Conservation (phyloP, 73 alveolate genomes). For the Uronychia setigera region DNA sequence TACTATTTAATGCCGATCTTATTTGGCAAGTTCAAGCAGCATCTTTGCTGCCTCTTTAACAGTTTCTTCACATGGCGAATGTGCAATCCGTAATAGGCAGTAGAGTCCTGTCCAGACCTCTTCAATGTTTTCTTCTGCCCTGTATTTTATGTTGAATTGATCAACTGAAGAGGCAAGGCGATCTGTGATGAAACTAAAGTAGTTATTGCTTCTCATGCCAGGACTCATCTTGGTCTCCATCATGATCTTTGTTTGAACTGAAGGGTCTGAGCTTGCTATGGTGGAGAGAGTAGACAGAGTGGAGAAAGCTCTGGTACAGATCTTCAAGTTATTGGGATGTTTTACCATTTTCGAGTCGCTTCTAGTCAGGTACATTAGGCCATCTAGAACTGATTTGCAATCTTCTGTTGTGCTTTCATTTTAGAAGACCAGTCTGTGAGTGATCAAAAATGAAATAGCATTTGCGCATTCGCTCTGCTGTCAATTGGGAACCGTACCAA, state of each 20-base stretch:
- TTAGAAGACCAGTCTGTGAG: slow-evolving; percentile 44
- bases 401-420: slow-evolving; percentile 4
- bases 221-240: slow-evolving; percentile 25
- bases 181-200: slow-evolving; percentile 26
- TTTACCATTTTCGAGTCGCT: slow-evolving; percentile 17
- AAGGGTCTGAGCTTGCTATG: slow-evolving; percentile 10
- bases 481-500: background rate
- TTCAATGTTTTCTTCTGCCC: background rate
- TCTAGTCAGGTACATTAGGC: slow-evolving; percentile 47
- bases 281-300: slow-evolving; percentile 45
- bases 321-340: background rate
- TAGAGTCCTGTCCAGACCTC: slow-evolving; percentile 37
- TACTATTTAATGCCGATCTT: background rate
- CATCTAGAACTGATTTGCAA: slow-evolving; percentile 30
- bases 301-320: slow-evolving; percentile 50
- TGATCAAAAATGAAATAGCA: slow-evolving; percentile 51
- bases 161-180: background rate
- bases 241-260: slow-evolving; percentile 22
- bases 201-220: slow-evolving; percentile 25
- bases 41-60: slow-evolving; percentile 34
- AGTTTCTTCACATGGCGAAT: slow-evolving; percentile 30
- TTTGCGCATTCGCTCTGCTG: slow-evolving; percentile 55
- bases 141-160: background rate
- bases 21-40: background rate
- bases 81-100: slow-evolving; percentile 38